These are phyloP conservation scores for Euryodendron excelsum DNA, from an alignment of 148 eudicot species.

Conservation along the genomic window DNA sequence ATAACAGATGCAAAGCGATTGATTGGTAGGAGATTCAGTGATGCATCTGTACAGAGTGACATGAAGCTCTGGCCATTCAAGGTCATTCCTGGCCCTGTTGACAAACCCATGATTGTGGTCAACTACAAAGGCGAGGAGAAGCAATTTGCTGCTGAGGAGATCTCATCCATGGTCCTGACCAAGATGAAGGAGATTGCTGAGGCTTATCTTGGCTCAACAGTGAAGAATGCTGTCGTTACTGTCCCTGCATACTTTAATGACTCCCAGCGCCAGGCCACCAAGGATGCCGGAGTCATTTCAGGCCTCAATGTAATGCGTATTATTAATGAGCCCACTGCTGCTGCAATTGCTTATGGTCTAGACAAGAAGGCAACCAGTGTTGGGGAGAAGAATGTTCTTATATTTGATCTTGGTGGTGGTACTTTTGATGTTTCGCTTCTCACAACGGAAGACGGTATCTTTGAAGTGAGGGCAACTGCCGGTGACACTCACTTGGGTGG, in stretches of 20 bases:
- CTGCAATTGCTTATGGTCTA: conserved; percentile 41
- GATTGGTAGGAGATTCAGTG: conserved; percentile 36
- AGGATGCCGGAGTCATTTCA: conserved; percentile 36
- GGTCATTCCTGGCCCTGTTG: conserved; percentile 30
- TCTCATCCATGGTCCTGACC: conserved; percentile 37
- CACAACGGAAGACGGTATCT: conserved; percentile 30
- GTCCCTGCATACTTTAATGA: conserved; percentile 42
- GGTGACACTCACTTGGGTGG: conserved; percentile 47
- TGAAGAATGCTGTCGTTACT: conserved; percentile 32
- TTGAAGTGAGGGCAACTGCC: conserved; percentile 34
- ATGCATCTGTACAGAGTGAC: conserved; percentile 30
- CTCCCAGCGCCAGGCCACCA: conserved; percentile 41
- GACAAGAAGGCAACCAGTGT: conserved; percentile 29
- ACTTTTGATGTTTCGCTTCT: conserved; percentile 37
- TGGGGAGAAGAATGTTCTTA: conserved; percentile 33
- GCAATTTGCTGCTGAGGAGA: conserved; percentile 36
- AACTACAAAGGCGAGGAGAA: conserved; percentile 34
- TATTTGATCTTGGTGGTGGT: conserved; percentile 42
- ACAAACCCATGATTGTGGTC: conserved; percentile 35
- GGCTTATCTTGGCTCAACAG: conserved; percentile 22
- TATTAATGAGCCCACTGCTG: conserved; percentile 41
- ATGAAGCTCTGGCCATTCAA: conserved; percentile 34
- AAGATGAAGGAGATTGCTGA: conserved; percentile 39
- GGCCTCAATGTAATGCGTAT: conserved; percentile 41
- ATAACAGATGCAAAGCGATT: conserved; percentile 34